Conservation (phyloP, 2,329 filamentous ascomycete genomes). For the Allantophomopsis lycopodina region DNA sequence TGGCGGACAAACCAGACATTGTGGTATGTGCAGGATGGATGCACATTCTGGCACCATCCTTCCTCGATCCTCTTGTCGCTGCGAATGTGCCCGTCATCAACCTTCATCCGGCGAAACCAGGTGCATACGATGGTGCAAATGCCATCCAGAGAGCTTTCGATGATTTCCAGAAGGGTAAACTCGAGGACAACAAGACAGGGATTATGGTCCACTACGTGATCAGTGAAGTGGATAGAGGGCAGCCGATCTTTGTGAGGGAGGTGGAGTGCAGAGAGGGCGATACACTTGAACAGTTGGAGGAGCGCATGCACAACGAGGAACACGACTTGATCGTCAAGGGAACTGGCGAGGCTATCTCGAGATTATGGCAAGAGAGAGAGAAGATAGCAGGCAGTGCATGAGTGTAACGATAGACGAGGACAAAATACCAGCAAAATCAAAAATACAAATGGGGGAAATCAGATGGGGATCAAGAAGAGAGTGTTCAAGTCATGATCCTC, state of each 20-base stretch:
- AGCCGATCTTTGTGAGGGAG: constrained; percentile 57
- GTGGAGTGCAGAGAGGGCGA: constrained; percentile 54
- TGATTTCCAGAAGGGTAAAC: constrained; percentile 50
- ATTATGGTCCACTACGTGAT: constrained; percentile 87
- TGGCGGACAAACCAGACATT: constrained; percentile 36
- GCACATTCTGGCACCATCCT: constrained; percentile 50
- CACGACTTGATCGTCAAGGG: constrained; percentile 71
- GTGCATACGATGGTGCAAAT: constrained; percentile 61
- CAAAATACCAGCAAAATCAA: no score
- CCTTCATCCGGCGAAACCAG: constrained; percentile 51
- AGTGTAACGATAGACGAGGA: no score
- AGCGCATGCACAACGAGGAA: constrained; percentile 63
- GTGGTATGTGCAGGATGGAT: constrained; percentile 59
- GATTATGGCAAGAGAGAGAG: constrained; percentile 18
- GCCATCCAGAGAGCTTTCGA: constrained; percentile 70
- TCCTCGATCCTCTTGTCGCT: constrained; percentile 43
- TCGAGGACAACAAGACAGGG: constrained; percentile 56
- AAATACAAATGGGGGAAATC: no score
- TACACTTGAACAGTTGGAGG: constrained; percentile 49
- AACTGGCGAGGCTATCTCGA: constrained; percentile 34
- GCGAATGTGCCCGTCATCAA: constrained; percentile 49
- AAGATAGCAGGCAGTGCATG: constrained; percentile 1
- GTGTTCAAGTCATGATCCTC: no score
- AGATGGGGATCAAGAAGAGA: no score
- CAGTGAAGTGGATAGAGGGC: constrained; percentile 65